Percentiles rank a stretch among this genome's conserved stretches.
phyloP scores from a whole-genome alignment of 2,329 filamentous ascomycete species.

The Trichophyton verrucosum region DNA sequence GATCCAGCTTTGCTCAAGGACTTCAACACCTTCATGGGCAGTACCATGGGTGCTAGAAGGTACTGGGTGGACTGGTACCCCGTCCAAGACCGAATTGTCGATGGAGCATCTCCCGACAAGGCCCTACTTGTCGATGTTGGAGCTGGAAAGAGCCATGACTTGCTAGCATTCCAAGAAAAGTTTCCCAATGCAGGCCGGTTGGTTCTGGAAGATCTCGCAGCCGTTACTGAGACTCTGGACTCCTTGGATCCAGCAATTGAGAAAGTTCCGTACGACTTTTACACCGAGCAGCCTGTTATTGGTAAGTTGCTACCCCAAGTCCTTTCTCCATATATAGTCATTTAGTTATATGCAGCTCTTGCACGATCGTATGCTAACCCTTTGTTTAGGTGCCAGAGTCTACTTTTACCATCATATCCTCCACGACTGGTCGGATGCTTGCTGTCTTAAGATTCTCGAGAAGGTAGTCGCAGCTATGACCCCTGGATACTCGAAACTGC shows the following conservation, averaged over 20 bases:
- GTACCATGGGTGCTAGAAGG: constrained; percentile 4
- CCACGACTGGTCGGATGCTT: constrained; percentile 26
- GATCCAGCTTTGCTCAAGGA: constrained; percentile 1
- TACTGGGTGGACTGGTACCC: constrained; percentile 8
- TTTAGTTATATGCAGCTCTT: too few species aligned
- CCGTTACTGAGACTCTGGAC: constrained; percentile 24
- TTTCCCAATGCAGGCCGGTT: constrained; percentile 32
- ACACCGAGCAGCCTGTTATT: constrained; percentile 36
- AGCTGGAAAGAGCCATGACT: constrained; percentile 32
- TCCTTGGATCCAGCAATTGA: constrained; percentile 13
- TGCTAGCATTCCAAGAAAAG: constrained; percentile 27
- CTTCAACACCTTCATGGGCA: constrained; percentile 7
- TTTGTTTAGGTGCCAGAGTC: constrained; percentile 22
- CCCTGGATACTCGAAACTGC: constrained; percentile 27
- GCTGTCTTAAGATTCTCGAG: constrained; percentile 22
- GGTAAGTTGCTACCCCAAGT: constrained; percentile 17
- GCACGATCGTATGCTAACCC: background rate
- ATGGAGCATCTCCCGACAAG: constrained; percentile 7
- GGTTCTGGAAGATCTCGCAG: constrained; percentile 39
- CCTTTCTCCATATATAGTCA: background rate
- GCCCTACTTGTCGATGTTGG: constrained; percentile 34
- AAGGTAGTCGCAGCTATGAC: constrained; percentile 17
- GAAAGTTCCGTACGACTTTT: constrained; percentile 36
- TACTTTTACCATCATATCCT: constrained; percentile 28
- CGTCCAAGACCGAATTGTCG: background rate